phyloP scores from a whole-genome alignment of 2,329 filamentous ascomycete genomes.

The Phoma sp. region DNA sequence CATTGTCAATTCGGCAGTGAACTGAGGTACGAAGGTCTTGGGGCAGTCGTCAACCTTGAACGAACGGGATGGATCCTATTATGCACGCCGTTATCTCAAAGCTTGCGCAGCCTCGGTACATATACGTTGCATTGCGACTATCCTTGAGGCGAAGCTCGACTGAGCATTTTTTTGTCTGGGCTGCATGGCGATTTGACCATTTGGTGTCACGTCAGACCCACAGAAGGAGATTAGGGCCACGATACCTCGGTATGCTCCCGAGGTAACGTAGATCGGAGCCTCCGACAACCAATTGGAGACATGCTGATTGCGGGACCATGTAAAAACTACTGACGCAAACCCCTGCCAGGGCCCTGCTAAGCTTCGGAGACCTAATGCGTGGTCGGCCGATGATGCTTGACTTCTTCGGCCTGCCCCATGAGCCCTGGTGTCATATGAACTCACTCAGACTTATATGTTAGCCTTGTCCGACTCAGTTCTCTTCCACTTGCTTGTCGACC shows the following conservation, averaged over 20 bases:
- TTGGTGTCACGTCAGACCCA: slow-evolving; percentile 13
- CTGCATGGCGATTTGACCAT: slow-evolving; percentile 12
- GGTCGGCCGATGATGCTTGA: slow-evolving; percentile 10
- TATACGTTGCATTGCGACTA: slow-evolving; percentile 8
- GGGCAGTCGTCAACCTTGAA: slow-evolving; percentile 9
- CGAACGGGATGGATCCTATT: slow-evolving; percentile 15
- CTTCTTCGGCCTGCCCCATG: slow-evolving; percentile 8
- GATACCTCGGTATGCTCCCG: slow-evolving; percentile 18
- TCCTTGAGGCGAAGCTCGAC: slow-evolving; percentile 7
- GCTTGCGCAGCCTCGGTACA: slow-evolving; percentile 18
- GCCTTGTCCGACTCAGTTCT: slow-evolving; percentile 5
- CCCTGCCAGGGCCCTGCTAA: slow-evolving; percentile 16
- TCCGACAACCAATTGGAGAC: slow-evolving; percentile 9
- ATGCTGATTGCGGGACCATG: slow-evolving; percentile 1
- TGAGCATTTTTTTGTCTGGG: slow-evolving; percentile 12
- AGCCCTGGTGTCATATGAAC: slow-evolving; percentile 1
- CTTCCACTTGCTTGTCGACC: slow-evolving; percentile 4
- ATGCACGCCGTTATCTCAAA: slow-evolving; percentile 14
- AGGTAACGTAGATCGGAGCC: slow-evolving; percentile 3
- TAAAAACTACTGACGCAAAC: slow-evolving; percentile 4
- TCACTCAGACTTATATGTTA: slow-evolving; percentile 14
- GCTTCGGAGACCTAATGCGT: slow-evolving; percentile 10
- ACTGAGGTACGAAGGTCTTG: neutral
- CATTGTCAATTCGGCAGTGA: slow-evolving; percentile 12
- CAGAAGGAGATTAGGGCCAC: slow-evolving; percentile 7